Percentiles rank a stretch among this genome's conserved stretches.
These are phyloP conservation scores for Penicillium daleae DNA, from an alignment of 495 filamentous ascomycete genomes.

Conservation along the genomic window DNA sequence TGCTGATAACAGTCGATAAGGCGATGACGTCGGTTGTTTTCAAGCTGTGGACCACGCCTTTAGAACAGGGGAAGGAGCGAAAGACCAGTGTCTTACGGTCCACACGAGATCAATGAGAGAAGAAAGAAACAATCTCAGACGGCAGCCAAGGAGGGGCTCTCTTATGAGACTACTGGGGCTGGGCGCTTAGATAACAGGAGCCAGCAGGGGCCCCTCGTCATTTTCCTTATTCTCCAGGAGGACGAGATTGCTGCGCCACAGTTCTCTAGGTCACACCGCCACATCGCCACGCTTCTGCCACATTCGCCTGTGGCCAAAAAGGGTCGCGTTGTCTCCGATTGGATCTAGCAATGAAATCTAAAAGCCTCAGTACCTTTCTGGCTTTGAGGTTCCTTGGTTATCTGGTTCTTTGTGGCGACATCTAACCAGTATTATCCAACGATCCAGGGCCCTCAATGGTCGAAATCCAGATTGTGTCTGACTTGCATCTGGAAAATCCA, in stretches of 20 bases:
- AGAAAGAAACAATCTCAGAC: conserved; percentile 10
- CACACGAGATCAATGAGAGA: conserved; percentile 8
- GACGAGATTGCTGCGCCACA: conserved; percentile 25
- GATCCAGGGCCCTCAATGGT: background rate
- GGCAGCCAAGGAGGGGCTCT: conserved; percentile 20
- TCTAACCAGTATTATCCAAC: background rate
- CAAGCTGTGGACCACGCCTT: background rate
- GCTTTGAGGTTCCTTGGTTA: conserved; percentile 1
- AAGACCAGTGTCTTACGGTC: background rate
- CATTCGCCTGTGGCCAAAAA: background rate
- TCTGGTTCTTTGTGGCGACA: conserved; percentile 7
- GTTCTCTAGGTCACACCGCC: conserved; percentile 19
- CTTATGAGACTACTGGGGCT: conserved; percentile 25
- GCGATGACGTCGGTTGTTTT: conserved; percentile 19
- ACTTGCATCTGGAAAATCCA: conserved; percentile 58
- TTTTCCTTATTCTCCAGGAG: background rate
- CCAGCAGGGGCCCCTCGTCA: background rate
- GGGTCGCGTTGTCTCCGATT: conserved; percentile 1
- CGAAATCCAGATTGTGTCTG: conserved; percentile 57
- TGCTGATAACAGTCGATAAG: conserved; percentile 27
- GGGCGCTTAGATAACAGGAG: conserved; percentile 37
- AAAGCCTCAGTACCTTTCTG: background rate
- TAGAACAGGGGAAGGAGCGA: background rate
- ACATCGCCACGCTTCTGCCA: conserved; percentile 23
- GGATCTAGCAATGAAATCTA: background rate